A percentile compares a stretch with the other conserved stretches of the same genome.
These are phyloP conservation scores for Quercus variabilis DNA, from an alignment of 306 rosid genomes.

Conservation along the genomic window DNA sequence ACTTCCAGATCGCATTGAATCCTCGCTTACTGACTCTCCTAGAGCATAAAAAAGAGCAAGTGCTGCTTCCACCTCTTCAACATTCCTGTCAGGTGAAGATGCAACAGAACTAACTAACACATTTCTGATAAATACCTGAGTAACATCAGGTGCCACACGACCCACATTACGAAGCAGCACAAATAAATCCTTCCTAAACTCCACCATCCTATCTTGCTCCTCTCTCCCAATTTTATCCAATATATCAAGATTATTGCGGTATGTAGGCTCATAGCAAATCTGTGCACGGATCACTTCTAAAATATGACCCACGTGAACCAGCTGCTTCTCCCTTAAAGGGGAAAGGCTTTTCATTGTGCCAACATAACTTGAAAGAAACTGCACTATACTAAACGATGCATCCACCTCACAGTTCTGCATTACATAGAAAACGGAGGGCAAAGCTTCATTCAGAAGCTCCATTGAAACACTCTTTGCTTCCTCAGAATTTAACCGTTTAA, in stretches of 20 bases:
- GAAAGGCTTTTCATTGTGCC: conserved; percentile 66
- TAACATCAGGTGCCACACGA: conserved; percentile 69
- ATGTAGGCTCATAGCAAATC: conserved; percentile 63
- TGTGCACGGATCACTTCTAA: conserved; percentile 78
- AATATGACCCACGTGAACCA: conserved; percentile 77
- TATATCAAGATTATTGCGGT: conserved; percentile 64
- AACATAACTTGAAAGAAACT: conserved; percentile 80
- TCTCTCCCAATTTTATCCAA: conserved; percentile 88
- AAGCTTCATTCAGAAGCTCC: conserved; percentile 74
- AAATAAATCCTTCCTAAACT: conserved; percentile 85
- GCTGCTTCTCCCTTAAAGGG: conserved; percentile 64
- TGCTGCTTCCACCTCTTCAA: conserved; percentile 89
- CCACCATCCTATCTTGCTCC: conserved; percentile 89
- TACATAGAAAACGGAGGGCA: conserved; percentile 76
- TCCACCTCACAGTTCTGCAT: conserved; percentile 82
- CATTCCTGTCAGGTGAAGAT: conserved; percentile 63
- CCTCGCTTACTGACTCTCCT: conserved; percentile 81
- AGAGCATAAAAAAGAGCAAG: conserved; percentile 75
- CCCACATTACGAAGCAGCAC: conserved; percentile 59
- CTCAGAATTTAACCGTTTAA: conserved; percentile 72
- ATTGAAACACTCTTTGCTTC: conserved; percentile 61
- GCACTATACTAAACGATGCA: conserved; percentile 72
- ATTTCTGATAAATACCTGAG: conserved; percentile 70
- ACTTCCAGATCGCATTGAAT: conserved; percentile 58
- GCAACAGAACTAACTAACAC: conserved; percentile 63